These are phyloP conservation scores for Amanita phalloides DNA, from an alignment of 768 basidiomycete genomes.

Conservation along the genomic window DNA sequence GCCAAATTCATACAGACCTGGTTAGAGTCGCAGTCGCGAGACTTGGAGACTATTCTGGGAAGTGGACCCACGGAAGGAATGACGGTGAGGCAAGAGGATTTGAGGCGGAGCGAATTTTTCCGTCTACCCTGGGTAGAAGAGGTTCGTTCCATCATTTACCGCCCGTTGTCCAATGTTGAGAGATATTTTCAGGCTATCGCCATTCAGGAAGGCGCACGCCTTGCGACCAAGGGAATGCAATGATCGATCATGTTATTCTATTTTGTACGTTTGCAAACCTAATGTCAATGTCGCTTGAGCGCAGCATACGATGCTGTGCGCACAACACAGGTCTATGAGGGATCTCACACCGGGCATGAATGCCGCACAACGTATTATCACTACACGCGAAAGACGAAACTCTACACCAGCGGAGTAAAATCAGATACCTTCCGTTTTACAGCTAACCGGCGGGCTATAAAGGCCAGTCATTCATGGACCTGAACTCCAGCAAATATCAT, in stretches of 20 bases:
- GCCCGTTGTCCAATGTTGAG: neutral
- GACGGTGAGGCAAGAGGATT: slow-evolving; percentile 78
- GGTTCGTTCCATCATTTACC: slow-evolving; percentile 19
- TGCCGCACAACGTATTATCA: too few species aligned
- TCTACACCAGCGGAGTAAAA: too few species aligned
- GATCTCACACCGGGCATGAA: too few species aligned
- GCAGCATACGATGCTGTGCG: too few species aligned
- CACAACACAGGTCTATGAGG: too few species aligned
- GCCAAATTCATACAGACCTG: slow-evolving; percentile 79
- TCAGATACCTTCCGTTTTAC: too few species aligned
- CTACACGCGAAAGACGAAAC: too few species aligned
- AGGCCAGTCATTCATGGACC: too few species aligned
- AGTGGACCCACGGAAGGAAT: slow-evolving; percentile 74
- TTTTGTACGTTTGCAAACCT: neutral
- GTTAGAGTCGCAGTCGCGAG: slow-evolving; percentile 87
- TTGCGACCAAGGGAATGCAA: slow-evolving; percentile 42
- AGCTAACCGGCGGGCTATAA: too few species aligned
- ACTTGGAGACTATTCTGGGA: slow-evolving; percentile 83
- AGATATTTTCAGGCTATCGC: slow-evolving; percentile 51
- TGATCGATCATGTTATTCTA: slow-evolving; percentile 7
- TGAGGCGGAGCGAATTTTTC: slow-evolving; percentile 87
- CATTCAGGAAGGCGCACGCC: slow-evolving; percentile 70
- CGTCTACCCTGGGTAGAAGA: slow-evolving; percentile 85
- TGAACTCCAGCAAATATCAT: neutral
- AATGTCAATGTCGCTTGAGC: neutral